Base-by-base conservation (phyloP, 768 basidiomycete species). In the Leucosporidium yakuticum region DNA sequence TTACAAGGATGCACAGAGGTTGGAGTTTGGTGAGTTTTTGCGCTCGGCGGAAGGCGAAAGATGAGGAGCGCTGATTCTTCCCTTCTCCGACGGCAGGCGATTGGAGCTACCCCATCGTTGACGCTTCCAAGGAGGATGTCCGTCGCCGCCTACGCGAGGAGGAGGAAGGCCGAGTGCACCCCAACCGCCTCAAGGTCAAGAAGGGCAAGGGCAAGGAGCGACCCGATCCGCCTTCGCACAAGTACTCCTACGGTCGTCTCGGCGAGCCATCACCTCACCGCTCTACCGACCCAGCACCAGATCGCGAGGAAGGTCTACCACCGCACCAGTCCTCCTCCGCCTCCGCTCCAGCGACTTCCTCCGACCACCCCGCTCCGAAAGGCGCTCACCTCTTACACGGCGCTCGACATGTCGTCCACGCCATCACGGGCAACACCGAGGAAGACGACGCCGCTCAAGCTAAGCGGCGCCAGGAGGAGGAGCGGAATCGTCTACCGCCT, bases 1-100 rank as follows among this genome's bases (percentile, higher is more conserved):
- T 61, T 98, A 88, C 75, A 82, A 80, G 34, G 83, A 91, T 49
- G 87, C 90, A 77, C 84, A 85, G 77, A 82, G 84, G 71, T 89
- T 91, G 68, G 82, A 94, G 31, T 97, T 92, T 73, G 91, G 91
- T 7, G 89, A 94, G 79, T 91, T 60, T 25, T 14, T 32, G 36
- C 15, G 4, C 44, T 25, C 2, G 32, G 44, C 19, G 23, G 62
- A 15, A 2, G 23, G 8, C 23, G 17, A 49, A 20, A 31, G 31
- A 14, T n/a, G 31, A 55, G n/a, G 23, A n/a, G 29, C 11, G 39
- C 39, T 44, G 39, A 44, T 15, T 19, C n/a, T 20, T 1, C n/a
- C 14, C 29, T 32, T 34, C 1, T 7, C 6, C 21, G 2, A 7
- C 17, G 12, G 21, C 63, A 71, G 76, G 74, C 53, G 76, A 76